These are phyloP conservation scores for Paxillus ammoniavirescens DNA, from an alignment of 768 basidiomycete species.

Conservation along the genomic window DNA sequence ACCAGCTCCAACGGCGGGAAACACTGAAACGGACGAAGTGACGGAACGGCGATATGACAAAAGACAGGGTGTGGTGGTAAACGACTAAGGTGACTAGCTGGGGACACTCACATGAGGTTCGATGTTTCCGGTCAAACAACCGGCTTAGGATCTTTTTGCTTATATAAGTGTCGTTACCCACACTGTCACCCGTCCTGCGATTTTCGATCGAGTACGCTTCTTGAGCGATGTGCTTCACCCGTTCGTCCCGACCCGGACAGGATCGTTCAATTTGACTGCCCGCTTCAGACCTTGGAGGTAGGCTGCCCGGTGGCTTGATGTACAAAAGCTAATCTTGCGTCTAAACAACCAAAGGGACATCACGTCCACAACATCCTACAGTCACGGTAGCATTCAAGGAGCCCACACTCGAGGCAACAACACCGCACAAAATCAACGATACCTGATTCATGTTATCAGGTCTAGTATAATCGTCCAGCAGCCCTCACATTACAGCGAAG, in stretches of 20 bases:
- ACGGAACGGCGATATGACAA: too few relatives aligned
- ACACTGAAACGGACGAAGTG: too few relatives aligned
- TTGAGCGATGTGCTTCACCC: constrained; percentile 84
- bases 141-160: too few relatives aligned
- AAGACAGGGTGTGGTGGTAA: too few relatives aligned
- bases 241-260: constrained; percentile 62
- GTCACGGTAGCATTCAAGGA: constrained; percentile 82
- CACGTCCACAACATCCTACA: constrained; percentile 77
- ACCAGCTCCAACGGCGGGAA: too few relatives aligned
- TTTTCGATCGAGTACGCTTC: too few relatives aligned
- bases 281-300: constrained; percentile 77
- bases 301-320: not conserved
- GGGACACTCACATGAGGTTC: too few relatives aligned
- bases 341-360: constrained; percentile 69
- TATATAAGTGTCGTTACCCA: too few relatives aligned
- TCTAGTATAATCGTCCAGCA: not conserved
- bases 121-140: too few relatives aligned
- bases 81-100: too few relatives aligned
- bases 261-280: constrained; percentile 61
- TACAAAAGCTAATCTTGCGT: not conserved
- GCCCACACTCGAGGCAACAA: constrained; percentile 52
- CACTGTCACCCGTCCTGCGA: too few relatives aligned
- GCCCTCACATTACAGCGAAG: not conserved
- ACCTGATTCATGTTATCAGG: not conserved
- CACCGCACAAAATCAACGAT: not conserved